These are phyloP conservation scores for Lasiodiplodia theobromae DNA, from an alignment of 2,329 filamentous ascomycete genomes.

Conservation along the genomic window DNA sequence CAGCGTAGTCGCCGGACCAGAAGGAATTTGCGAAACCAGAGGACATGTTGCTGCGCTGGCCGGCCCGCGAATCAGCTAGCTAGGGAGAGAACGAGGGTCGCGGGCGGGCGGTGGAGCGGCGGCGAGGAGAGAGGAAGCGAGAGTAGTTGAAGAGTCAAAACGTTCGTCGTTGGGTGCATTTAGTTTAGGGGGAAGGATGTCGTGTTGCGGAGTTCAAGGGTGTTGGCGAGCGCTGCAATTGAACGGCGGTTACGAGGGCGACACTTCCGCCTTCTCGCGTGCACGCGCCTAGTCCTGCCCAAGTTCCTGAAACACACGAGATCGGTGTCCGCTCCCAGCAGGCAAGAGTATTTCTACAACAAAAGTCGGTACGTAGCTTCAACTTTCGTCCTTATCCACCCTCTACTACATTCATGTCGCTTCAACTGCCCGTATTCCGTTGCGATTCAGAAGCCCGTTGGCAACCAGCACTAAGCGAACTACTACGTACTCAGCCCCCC, in stretches of 20 bases:
- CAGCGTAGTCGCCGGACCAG: conserved; percentile 97
- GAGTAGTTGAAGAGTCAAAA: background rate
- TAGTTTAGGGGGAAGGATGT: conserved; percentile 11
- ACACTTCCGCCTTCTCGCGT: background rate
- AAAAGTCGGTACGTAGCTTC: no score
- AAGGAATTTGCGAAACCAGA: conserved; percentile 88
- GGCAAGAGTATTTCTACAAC: no score
- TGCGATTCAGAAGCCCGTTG: no score
- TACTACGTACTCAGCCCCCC: no score
- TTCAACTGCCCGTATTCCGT: no score
- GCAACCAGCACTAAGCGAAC: no score
- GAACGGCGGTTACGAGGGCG: conserved; percentile 20
- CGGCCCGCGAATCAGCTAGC: conserved; percentile 24
- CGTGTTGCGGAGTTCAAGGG: background rate
- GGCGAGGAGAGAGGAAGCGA: background rate
- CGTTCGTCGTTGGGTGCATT: conserved; percentile 5
- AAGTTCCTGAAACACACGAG: no score
- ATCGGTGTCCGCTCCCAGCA: no score
- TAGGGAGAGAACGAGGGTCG: conserved; percentile 11
- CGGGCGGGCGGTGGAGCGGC: conserved; percentile 10
- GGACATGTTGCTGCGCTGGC: conserved; percentile 31
- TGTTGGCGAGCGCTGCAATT: conserved; percentile 23
- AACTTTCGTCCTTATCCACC: no score
- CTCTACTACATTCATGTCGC: no score
- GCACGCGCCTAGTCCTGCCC: no score